Percentiles rank a stretch among this genome's conserved stretches.
These are phyloP conservation scores for Aphanomyces invadans DNA, from an alignment of 352 stramenopile species.

Conservation along the genomic window DNA sequence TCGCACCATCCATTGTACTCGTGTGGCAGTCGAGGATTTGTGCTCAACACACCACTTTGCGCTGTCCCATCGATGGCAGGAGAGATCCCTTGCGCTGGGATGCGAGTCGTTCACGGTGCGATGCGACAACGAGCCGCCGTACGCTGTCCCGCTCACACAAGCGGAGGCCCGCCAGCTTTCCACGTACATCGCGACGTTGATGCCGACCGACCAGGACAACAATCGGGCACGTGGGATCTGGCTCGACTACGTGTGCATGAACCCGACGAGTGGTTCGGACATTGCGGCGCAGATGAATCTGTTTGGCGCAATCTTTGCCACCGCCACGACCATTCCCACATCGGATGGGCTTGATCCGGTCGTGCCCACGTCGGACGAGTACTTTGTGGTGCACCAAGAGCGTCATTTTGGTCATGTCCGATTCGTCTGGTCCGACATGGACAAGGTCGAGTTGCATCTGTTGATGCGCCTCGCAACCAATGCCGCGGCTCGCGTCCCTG, in stretches of 20 bases:
- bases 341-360: neutral
- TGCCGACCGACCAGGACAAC: neutral
- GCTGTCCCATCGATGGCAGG: constrained; percentile 6
- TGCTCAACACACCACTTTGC: neutral
- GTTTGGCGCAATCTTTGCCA: neutral
- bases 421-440: constrained; percentile 1
- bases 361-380: neutral
- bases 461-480: neutral
- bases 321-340: neutral
- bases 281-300: constrained; percentile 3
- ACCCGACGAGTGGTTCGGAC: neutral
- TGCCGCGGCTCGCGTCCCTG: neutral
- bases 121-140: neutral
- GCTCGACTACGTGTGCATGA: constrained; percentile 9
- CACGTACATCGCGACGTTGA: neutral
- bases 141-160: neutral
- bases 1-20: neutral
- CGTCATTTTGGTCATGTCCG: neutral
- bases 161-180: neutral
- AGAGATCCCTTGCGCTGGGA: neutral
- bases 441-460: neutral
- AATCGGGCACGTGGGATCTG: neutral
- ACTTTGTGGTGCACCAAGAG: neutral
- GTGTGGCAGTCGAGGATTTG: neutral
- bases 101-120: neutral